Conservation (phyloP, 108 stramenopile genomes). For the Pseudonitzschia pungens region DNA sequence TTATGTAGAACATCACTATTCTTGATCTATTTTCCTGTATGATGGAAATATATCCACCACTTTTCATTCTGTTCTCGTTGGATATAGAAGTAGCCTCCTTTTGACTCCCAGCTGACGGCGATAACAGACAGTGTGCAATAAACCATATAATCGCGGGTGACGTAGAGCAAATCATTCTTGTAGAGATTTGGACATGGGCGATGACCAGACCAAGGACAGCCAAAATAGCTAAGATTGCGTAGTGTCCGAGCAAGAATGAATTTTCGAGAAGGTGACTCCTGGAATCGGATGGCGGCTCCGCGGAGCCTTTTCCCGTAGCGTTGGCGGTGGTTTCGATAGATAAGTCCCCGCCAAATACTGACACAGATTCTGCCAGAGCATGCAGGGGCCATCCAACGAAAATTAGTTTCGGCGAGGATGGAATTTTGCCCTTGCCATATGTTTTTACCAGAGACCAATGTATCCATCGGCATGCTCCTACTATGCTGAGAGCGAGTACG, state of each 20-base stretch:
- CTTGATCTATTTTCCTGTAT: not conserved
- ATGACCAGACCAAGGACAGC: slow-evolving; percentile 57
- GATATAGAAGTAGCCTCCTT: not conserved
- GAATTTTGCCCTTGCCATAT: slow-evolving; percentile 35
- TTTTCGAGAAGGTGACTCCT: slow-evolving; percentile 20
- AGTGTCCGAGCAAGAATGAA: slow-evolving; percentile 53
- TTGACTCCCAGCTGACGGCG: not conserved
- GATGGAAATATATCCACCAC: not conserved
- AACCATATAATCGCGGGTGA: slow-evolving; percentile 84
- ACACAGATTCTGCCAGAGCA: slow-evolving; percentile 31
- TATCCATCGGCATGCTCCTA: slow-evolving; percentile 63
- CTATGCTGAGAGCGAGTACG: slow-evolving; percentile 44
- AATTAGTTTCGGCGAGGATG: not conserved
- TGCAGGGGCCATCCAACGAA: slow-evolving; percentile 33
- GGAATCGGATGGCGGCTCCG: not conserved
- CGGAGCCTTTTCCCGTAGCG: not conserved
- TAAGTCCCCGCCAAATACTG: not conserved
- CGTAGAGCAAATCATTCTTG: slow-evolving; percentile 76
- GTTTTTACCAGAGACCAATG: slow-evolving; percentile 31
- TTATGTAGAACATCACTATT: slow-evolving; percentile 49
- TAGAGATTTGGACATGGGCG: slow-evolving; percentile 87
- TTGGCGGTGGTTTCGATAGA: not conserved
- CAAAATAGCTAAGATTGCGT: slow-evolving; percentile 68
- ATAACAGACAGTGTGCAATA: slow-evolving; percentile 27
- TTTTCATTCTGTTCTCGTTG: not conserved